Percentiles rank a stretch among this genome's conserved stretches.
Evolutionary conservation across 2,329 filamentous ascomycete genomes (phyloP).

Genomic region (Penicillium paneum): DNA sequence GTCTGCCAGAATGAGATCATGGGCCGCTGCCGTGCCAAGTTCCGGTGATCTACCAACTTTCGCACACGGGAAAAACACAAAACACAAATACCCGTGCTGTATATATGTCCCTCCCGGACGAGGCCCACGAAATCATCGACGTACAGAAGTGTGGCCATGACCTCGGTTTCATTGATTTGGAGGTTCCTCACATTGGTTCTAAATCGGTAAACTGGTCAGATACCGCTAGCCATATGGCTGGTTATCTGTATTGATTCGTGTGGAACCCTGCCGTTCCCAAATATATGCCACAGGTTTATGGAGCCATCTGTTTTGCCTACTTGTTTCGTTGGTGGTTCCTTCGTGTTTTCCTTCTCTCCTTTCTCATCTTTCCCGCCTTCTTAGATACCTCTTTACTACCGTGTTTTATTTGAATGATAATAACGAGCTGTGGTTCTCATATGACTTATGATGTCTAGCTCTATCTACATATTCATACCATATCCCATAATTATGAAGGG

Average conservation of each 20-base stretch:
- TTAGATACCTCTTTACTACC: constrained; percentile 26
- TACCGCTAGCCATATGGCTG: neutral
- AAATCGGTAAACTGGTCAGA: neutral
- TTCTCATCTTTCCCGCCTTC: constrained; percentile 5
- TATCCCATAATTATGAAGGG: neutral
- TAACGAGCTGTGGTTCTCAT: constrained; percentile 15
- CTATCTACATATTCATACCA: neutral
- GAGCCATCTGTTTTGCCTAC: constrained; percentile 5
- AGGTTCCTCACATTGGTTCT: neutral
- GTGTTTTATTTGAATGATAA: constrained; percentile 20
- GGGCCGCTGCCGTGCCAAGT: constrained; percentile 90
- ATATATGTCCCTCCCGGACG: neutral
- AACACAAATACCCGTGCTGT: neutral
- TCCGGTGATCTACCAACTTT: constrained; percentile 52
- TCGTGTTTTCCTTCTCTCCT: neutral
- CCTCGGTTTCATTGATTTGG: neutral
- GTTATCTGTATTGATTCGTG: constrained; percentile 17
- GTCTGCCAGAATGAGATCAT: constrained; percentile 99
- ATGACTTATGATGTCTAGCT: neutral
- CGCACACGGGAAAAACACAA: neutral
- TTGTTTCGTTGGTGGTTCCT: constrained; percentile 4
- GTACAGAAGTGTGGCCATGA: neutral
- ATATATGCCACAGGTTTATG: constrained; percentile 13
- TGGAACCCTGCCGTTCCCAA: constrained; percentile 7
- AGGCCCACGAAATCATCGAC: neutral